Conservation (phyloP, 177 flowering plant species). For the Vitis hybrid region DNA sequence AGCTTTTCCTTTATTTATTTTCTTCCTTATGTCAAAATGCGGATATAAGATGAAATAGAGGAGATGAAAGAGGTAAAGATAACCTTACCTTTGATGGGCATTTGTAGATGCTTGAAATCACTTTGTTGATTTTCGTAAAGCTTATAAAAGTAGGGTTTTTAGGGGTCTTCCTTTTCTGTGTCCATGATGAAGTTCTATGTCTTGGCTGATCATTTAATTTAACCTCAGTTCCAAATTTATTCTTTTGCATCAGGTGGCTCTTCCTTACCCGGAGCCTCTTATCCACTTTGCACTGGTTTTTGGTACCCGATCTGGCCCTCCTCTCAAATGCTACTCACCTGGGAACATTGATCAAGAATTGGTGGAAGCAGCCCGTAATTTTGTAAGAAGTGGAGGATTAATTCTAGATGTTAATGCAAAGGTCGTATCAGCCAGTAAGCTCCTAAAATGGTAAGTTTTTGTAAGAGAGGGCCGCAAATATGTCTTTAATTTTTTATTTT, state of each 20-base stretch:
- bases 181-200: too few relatives aligned
- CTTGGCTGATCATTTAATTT: too few relatives aligned
- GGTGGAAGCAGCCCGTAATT: conserved; percentile 64
- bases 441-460: conserved; percentile 70
- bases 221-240: too few relatives aligned
- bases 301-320: conserved; percentile 80
- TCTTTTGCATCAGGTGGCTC: conserved; percentile 50
- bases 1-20: too few relatives aligned
- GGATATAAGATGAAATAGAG: too few relatives aligned
- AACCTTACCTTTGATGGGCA: too few relatives aligned
- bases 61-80: too few relatives aligned
- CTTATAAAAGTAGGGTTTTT: too few relatives aligned
- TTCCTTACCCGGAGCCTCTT: conserved; percentile 71
- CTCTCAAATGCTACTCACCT: conserved; percentile 81
- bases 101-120: too few relatives aligned
- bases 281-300: conserved; percentile 76
- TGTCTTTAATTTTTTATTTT: background rate
- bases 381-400: conserved; percentile 67
- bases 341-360: conserved; percentile 74
- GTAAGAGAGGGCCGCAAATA: background rate
- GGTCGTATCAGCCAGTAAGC: conserved; percentile 48
- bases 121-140: too few relatives aligned
- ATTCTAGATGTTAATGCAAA: conserved; percentile 45
- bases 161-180: too few relatives aligned
- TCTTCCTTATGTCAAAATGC: too few relatives aligned